Conservation (phyloP, 2,329 filamentous ascomycete genomes). For the Aspergillus chevalieri region DNA sequence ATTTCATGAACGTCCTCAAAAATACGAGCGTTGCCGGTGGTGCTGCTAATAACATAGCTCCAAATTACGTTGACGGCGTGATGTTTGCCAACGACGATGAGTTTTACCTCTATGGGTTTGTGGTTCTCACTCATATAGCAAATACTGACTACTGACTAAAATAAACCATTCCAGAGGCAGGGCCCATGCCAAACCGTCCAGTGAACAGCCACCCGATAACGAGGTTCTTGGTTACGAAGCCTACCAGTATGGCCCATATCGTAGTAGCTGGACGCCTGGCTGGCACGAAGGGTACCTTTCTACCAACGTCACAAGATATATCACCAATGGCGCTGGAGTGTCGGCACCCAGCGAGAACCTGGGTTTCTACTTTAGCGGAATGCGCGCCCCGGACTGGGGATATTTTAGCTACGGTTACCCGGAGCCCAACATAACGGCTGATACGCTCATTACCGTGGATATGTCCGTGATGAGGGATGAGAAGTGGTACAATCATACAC, state of each 20-base stretch:
- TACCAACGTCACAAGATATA: slow-evolving; percentile 51
- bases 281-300: slow-evolving; percentile 42
- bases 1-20: no score
- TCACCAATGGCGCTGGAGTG: slow-evolving; percentile 59
- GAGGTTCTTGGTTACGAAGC: slow-evolving; percentile 41
- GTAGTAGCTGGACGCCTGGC: slow-evolving; percentile 38
- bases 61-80: slow-evolving; percentile 56
- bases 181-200: no score
- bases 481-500: slow-evolving; percentile 52
- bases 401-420: slow-evolving; percentile 36
- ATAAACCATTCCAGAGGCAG: no score
- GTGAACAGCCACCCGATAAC: not conserved
- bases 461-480: slow-evolving; percentile 48
- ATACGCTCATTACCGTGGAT: slow-evolving; percentile 57
- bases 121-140: not conserved
- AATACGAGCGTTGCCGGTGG: slow-evolving; percentile 27
- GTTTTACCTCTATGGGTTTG: slow-evolving; percentile 58
- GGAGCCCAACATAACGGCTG: slow-evolving; percentile 19
- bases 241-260: slow-evolving; percentile 47
- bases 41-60: slow-evolving; percentile 46
- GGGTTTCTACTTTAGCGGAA: slow-evolving; percentile 65
- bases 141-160: no score
- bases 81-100: slow-evolving; percentile 61
- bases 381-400: slow-evolving; percentile 48
- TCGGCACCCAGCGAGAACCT: slow-evolving; percentile 64